These are phyloP conservation scores for Kuraishia hungarica DNA, from an alignment of 805 yeast species.

Conservation along the genomic window DNA sequence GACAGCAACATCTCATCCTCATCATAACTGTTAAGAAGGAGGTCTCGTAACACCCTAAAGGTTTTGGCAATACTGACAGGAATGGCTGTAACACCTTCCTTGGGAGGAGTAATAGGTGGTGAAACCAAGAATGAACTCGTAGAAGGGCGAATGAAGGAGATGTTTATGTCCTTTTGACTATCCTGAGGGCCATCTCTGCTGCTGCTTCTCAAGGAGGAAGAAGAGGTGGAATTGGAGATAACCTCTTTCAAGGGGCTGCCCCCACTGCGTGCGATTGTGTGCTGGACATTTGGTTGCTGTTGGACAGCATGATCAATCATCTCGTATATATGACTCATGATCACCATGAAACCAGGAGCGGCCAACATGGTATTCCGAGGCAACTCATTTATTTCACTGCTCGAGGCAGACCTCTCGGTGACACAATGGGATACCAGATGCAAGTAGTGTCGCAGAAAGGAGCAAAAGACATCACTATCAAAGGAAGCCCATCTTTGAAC, in stretches of 20 bases:
- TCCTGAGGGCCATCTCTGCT: not conserved
- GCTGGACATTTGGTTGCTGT: not conserved
- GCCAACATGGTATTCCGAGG: not conserved
- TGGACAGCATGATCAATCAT: slow-evolving; percentile 17
- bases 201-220: not conserved
- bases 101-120: not conserved
- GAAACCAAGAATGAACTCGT: slow-evolving; percentile 3
- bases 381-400: not conserved
- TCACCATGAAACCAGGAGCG: slow-evolving; percentile 35
- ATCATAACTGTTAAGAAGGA: slow-evolving; percentile 19
- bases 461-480: slow-evolving; percentile 46
- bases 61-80: slow-evolving; percentile 19
- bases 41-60: slow-evolving; percentile 27
- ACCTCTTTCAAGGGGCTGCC: not conserved
- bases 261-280: not conserved
- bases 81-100: slow-evolving; percentile 1
- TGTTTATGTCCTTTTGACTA: slow-evolving; percentile 4
- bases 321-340: slow-evolving; percentile 39
- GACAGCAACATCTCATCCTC: slow-evolving; percentile 16
- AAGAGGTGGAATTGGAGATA: not conserved
- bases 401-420: not conserved
- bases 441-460: slow-evolving; percentile 54
- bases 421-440: slow-evolving; percentile 17
- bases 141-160: not conserved
- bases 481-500: slow-evolving; percentile 50